phyloP scores from a whole-genome alignment of 176 grass and related monocot genomes.

The Aegilops umbellulata region DNA sequence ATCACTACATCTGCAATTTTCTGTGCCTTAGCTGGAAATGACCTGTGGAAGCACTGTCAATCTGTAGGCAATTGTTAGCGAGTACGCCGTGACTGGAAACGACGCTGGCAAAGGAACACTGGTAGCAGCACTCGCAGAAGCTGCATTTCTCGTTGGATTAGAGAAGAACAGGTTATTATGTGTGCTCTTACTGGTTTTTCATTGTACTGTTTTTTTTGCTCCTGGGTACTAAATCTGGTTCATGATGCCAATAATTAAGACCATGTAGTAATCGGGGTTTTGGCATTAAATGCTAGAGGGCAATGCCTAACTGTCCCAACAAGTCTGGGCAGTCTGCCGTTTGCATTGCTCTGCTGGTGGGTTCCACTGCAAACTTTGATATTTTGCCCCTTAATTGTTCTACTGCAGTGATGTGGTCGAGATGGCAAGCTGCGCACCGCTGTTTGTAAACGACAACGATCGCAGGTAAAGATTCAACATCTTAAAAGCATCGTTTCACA shows the following conservation, averaged over 20 bases:
- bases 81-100: slow-evolving; percentile 78
- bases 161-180: slow-evolving; percentile 75
- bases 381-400: neutral
- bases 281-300: neutral
- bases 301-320: too few relatives aligned
- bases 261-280: neutral
- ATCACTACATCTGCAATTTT: neutral
- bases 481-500: neutral
- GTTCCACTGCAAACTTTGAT: neutral
- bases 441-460: slow-evolving; percentile 85
- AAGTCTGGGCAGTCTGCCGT: too few relatives aligned
- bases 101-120: slow-evolving; percentile 86
- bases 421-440: slow-evolving; percentile 89
- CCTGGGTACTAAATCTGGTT: neutral
- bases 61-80: slow-evolving; percentile 81
- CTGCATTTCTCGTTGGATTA: slow-evolving; percentile 87
- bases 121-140: slow-evolving; percentile 82
- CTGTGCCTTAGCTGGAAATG: neutral
- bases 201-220: neutral
- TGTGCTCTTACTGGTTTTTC: neutral
- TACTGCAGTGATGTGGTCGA: slow-evolving; percentile 74
- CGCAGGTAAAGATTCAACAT: slow-evolving; percentile 39
- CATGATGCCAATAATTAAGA: neutral
- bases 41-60: neutral
- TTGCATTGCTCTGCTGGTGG: too few relatives aligned